Evolutionary conservation across 2,329 filamentous ascomycete species (phyloP), one percentile per base, ranked within the genome.

Genomic region (Pseudogymnoascus sp.): DNA sequence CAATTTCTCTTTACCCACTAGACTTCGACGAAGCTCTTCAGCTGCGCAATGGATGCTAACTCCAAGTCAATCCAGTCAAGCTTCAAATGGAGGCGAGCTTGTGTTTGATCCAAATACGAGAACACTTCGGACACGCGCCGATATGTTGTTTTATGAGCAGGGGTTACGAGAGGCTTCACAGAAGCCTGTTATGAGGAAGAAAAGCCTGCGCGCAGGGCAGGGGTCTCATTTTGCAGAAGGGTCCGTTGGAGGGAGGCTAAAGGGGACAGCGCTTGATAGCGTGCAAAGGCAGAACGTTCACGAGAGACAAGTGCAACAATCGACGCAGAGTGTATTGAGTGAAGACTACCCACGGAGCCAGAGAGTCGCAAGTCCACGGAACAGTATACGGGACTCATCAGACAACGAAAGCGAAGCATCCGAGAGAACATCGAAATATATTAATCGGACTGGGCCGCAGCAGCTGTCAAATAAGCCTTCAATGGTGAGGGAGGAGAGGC

Each of bases 81-180:
- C 65, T 61, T 66, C 68, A 33, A 67, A 66, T 70, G 76, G 42
- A 75, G 79, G 79, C 66, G 71, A 75, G 33, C 67, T 89, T 71
- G 81, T 88, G 55, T 85, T 86, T 68, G 85, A 87, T 65, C 78
- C 84, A n/a, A 87, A 87, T 67, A 86, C 85, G 13, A 79, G 85
- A 66, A 81, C 85, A 63, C 85, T 87, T 78, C 77, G 87, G 3
- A 78, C 81, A 2, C 79, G 74, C 60, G 71, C 70, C 5, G 75
- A 81, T 27, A 65, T 82, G 15, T 51, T 76, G 66, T 78, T 72
- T 59, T 74, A 74, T 48, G 78, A 81, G 59, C 75, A 79, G 61
- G 73, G 69, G 33, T 68, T 78, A 3, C 70, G 73, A 25, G 73
- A 79, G 61, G 72, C 73, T 13, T 71, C 75, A 0, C 76, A 79